Base-by-base conservation (phyloP, 192 early-diverging fungal genomes). In the Coemansia sp. region DNA sequence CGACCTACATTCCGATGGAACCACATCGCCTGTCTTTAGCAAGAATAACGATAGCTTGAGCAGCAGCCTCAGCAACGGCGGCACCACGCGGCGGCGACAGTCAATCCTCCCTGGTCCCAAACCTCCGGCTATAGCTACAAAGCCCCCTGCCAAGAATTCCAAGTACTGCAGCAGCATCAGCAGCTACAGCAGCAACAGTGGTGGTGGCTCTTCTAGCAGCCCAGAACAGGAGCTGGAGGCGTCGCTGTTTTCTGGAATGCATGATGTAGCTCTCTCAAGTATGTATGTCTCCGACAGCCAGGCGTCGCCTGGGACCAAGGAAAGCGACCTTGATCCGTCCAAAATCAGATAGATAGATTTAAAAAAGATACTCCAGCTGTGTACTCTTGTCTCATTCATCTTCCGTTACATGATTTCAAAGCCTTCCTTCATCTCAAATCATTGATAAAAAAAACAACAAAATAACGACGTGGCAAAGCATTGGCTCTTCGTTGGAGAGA, bases 81-180 rank as follows among this genome's bases (percentile, higher is more conserved):
- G 34, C 19, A 68, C 64, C 19, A 63, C 67, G 17, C 63, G 67
- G 4, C 73, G 71, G 58, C 65, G 71, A 54, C 61, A 54, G 22
- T 67, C 71, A 2, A 34, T 61, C 15, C 43, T 68, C 48, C 40
- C 42, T 48, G 45, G 13, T 48, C n/a, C 45, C 14, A 48, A 48
- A 19, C n/a, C 45, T 19, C 45, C 49, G 11, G 8, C 49, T 15
- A 8, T 15, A 9, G 3, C 22, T 5, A 15, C 49, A 52, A 25
- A 25, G 8, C 23, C 8, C 15, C 20, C 17, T 36, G 38, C 33
- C 17, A 53, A 33, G 13, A 45, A 17, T 45, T 13, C 50, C 23
- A 41, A 23, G 22, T 25, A 52, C 13, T 0, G 22, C 49, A 48
- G 8, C 17, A 20, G 9, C 49, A 5, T 0, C 10, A 20, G 22